These are phyloP conservation scores for Metroxylon sagu DNA, from an alignment of 176 grass and related monocot genomes.

Conservation along the genomic window DNA sequence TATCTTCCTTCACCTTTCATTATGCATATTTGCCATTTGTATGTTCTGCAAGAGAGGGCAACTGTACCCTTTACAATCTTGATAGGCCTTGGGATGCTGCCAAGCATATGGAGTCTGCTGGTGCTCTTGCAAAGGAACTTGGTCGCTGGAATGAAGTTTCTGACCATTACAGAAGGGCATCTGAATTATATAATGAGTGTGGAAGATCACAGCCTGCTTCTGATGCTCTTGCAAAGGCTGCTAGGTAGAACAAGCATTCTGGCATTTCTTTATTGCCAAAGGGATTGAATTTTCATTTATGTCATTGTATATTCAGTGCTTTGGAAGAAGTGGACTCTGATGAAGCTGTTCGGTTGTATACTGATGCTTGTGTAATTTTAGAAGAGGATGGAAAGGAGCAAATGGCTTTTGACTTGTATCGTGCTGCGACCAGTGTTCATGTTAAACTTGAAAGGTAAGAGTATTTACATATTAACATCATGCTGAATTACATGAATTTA, in stretches of 20 bases:
- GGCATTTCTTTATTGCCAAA: too few relatives aligned
- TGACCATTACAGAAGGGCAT: conserved; percentile 72
- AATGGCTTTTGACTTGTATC: conserved; percentile 97
- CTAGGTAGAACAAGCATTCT: conserved; percentile 33
- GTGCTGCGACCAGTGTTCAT: conserved; percentile 51
- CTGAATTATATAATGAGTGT: conserved; percentile 84
- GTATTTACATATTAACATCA: background rate
- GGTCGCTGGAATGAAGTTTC: conserved; percentile 76
- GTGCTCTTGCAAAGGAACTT: conserved; percentile 82
- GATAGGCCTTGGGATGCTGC: conserved; percentile 94
- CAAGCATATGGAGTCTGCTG: conserved; percentile 97
- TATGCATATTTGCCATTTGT: conserved; percentile 6
- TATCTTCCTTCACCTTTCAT: conserved; percentile 4
- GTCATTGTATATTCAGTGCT: conserved; percentile 36
- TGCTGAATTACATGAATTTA: too few relatives aligned
- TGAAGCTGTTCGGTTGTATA: conserved; percentile 80
- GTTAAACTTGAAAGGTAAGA: conserved; percentile 74
- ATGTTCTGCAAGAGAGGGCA: conserved; percentile 13
- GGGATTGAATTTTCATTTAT: conserved; percentile 7
- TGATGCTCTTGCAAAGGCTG: conserved; percentile 90
- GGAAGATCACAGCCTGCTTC: conserved; percentile 88
- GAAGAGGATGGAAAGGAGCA: conserved; percentile 97
- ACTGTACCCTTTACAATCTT: conserved; percentile 36
- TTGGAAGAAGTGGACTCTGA: conserved; percentile 81
- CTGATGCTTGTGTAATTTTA: conserved; percentile 62